Base-by-base conservation (phyloP, 208 protist species). In the Borovskyia barvae region DNA sequence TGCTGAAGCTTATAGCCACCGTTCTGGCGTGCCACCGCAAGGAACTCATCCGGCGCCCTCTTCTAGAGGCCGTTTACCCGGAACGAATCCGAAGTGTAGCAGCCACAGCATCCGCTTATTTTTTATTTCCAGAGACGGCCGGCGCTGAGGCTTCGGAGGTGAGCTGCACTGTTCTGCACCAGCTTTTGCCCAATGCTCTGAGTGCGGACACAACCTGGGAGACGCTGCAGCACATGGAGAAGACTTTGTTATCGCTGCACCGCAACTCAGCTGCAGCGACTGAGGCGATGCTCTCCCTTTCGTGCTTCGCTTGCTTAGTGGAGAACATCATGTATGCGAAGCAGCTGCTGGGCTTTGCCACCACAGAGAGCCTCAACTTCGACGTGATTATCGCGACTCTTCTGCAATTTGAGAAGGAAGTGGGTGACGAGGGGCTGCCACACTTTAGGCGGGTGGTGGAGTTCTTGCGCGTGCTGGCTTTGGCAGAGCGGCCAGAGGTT, bases 291-390 rank as follows among this genome's bases (percentile, higher is more conserved):
- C 26, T 29, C 37, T 56, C 64, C 40, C 49, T 71, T 42, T 54
- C 22, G 19, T 71, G 65, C 49, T 66, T 82, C 12, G 67, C 62
- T 2, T 71, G 43, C 53, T 24, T 58, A 43, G 49, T 82, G 40
- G 75, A 82, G 20, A 59, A 59, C 26, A 68, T 82, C 19, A 42
- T 72, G n/a, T 59, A 72, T 41, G 58, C 56, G 37, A 56, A 64
- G 40, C 63, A 82, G 49, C 53, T 64, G 3, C 45, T 63, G 6
- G 70, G 74, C 26, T 77, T 71, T 36, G 54, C 63, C 5, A 28
- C 56, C 0, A 48, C 41, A 11, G 78, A 85, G 45, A 75, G 57
- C 11, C 29, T 78, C 5, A 72, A 50, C 32, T 78, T 78, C n/a
- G 66, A 67, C 17, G 60, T 69, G 11, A 41, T 78, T 26, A 66